Conservation (phyloP, 2,329 filamentous ascomycete genomes). For the Microdochium paspali region DNA sequence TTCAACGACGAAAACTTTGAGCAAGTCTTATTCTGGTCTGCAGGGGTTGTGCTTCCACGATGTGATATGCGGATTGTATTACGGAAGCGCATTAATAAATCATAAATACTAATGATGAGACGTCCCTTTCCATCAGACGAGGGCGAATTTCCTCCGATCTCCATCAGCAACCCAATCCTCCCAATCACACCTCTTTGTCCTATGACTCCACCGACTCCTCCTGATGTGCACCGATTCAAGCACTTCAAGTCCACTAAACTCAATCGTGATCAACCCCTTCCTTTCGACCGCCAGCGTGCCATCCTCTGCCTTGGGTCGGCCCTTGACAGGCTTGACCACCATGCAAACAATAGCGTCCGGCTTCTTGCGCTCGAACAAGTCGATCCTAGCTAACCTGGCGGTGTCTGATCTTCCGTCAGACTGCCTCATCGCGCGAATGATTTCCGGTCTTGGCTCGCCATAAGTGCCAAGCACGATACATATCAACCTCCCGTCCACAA, state of each 20-base stretch:
- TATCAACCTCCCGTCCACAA: neutral
- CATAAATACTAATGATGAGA: no score
- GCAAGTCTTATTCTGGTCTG: no score
- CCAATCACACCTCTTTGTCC: neutral
- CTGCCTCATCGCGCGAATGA: neutral
- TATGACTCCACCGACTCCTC: neutral
- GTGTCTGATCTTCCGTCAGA: neutral
- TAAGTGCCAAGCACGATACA: neutral
- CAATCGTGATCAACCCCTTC: neutral
- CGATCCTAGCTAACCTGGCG: neutral
- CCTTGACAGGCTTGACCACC: neutral
- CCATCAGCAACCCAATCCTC: neutral
- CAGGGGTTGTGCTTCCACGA: no score
- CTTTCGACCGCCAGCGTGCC: neutral
- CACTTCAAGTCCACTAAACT: neutral
- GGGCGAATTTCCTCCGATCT: neutral
- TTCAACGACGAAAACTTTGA: no score
- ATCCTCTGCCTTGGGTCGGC: neutral
- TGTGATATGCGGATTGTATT: no score
- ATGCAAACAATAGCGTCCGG: neutral
- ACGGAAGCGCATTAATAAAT: no score
- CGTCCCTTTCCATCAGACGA: neutral
- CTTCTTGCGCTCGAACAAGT: neutral
- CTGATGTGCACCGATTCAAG: neutral
- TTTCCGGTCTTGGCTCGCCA: neutral